phyloP scores from a whole-genome alignment of 2,329 filamentous ascomycete genomes.

The Cercospora berteroae region DNA sequence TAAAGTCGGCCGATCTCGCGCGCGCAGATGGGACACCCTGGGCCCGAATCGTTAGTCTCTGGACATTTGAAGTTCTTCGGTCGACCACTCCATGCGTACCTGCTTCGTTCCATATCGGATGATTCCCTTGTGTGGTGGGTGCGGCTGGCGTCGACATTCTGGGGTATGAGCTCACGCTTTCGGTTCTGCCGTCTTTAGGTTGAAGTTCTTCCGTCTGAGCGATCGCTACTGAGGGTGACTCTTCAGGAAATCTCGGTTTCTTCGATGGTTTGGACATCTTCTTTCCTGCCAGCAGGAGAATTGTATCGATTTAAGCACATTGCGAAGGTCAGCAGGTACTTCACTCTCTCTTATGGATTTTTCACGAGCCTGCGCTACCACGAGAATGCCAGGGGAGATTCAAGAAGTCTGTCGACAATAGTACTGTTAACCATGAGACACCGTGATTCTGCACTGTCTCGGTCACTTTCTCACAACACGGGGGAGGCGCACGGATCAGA shows the following conservation, averaged over 20 bases:
- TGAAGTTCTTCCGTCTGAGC: background rate
- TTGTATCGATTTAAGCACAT: background rate
- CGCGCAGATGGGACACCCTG: background rate
- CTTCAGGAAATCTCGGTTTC: background rate
- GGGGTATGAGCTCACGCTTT: background rate
- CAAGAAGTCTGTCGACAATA: background rate
- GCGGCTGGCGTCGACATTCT: background rate
- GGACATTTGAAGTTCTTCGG: background rate
- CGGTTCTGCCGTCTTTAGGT: background rate
- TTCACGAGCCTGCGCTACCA: background rate
- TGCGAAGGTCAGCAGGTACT: background rate
- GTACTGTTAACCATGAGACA: background rate
- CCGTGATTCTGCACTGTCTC: background rate
- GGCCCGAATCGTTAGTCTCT: background rate
- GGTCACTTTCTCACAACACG: background rate
- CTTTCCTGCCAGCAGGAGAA: background rate
- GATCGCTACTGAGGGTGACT: background rate
- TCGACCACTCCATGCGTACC: background rate
- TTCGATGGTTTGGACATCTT: background rate
- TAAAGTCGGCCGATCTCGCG: background rate
- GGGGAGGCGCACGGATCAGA: background rate
- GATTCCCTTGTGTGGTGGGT: background rate
- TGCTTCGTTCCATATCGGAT: background rate
- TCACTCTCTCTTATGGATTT: background rate
- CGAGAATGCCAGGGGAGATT: background rate